A percentile compares a stretch with the other conserved stretches of the same genome.
phyloP scores from a whole-genome alignment of 805 yeast genomes.

The Metschnikowia vanudenii region DNA sequence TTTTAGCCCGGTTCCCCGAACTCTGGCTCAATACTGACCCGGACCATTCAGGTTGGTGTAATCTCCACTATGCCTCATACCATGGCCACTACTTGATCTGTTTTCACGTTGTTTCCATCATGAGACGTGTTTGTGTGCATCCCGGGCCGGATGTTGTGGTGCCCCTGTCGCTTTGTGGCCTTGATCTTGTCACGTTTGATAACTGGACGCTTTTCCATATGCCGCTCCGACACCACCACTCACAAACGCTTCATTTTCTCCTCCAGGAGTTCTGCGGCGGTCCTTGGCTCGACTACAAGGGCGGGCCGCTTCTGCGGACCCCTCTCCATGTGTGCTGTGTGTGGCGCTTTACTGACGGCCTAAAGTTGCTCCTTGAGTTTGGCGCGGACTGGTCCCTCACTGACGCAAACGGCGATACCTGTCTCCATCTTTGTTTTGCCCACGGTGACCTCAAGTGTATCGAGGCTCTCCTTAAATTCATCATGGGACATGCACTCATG shows the following conservation, averaged over 20 bases:
- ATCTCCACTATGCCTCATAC: constrained; percentile 76
- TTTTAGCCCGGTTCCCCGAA: constrained; percentile 67
- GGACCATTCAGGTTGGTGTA: constrained; percentile 69
- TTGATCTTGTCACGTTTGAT: constrained; percentile 48
- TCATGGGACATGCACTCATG: constrained; percentile 1
- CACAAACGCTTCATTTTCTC: constrained; percentile 69
- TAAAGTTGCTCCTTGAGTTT: constrained; percentile 61
- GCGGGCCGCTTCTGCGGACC: constrained; percentile 47
- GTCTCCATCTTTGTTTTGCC: constrained; percentile 49
- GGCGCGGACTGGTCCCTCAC: constrained; percentile 52
- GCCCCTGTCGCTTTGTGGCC: constrained; percentile 3
- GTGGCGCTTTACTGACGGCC: constrained; percentile 59
- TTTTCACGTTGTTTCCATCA: constrained; percentile 49
- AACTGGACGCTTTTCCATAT: constrained; percentile 69
- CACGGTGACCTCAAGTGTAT: constrained; percentile 59
- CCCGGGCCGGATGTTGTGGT: not conserved
- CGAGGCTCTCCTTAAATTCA: constrained; percentile 22
- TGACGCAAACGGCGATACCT: constrained; percentile 37
- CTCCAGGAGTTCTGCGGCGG: constrained; percentile 47
- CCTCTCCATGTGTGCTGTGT: constrained; percentile 70
- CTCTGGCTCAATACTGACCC: constrained; percentile 69
- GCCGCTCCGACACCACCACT: constrained; percentile 56
- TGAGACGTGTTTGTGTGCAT: constrained; percentile 22
- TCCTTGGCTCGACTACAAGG: constrained; percentile 54
- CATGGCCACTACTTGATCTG: constrained; percentile 71